Conservation (phyloP, 1,284 basidiomycete species). For the Athelia psychrophila region DNA sequence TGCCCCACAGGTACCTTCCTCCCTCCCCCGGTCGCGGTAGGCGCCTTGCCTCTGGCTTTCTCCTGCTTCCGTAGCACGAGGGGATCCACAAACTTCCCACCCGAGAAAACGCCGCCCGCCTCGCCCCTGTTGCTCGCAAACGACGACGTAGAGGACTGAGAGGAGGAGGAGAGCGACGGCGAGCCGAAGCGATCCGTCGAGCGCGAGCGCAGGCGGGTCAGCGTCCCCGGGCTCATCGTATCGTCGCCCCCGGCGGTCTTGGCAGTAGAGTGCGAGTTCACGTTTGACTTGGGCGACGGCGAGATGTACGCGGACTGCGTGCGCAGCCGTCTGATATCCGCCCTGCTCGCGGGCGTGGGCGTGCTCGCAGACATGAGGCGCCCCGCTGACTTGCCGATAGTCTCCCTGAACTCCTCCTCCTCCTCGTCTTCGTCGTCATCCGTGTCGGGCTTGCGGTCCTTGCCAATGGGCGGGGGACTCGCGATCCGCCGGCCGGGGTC, state of each 20-base stretch:
- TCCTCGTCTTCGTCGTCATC: slow-evolving; percentile 30
- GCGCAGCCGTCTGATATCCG: slow-evolving; percentile 33
- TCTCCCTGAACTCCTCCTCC: slow-evolving; percentile 49
- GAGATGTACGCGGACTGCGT: slow-evolving; percentile 52
- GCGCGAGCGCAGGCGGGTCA: slow-evolving; percentile 46
- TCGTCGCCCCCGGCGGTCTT: background rate
- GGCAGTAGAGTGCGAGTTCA: too few species aligned
- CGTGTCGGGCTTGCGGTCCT: slow-evolving; percentile 26
- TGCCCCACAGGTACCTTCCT: slow-evolving; percentile 73
- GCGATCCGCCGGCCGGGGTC: slow-evolving; percentile 29
- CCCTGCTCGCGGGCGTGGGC: background rate
- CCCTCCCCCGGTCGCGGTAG: slow-evolving; percentile 36
- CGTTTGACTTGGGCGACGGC: slow-evolving; percentile 20
- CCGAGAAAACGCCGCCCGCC: slow-evolving; percentile 9
- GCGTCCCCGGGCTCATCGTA: slow-evolving; percentile 33
- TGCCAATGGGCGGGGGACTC: slow-evolving; percentile 35
- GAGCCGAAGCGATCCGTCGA: slow-evolving; percentile 48
- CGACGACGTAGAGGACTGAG: too few species aligned
- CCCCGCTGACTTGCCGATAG: slow-evolving; percentile 55
- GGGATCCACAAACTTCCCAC: slow-evolving; percentile 67
- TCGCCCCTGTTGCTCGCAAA: slow-evolving; percentile 21
- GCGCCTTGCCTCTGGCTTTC: slow-evolving; percentile 34
- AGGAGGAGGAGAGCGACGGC: slow-evolving; percentile 7
- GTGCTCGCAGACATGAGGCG: background rate
- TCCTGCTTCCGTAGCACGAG: slow-evolving; percentile 64